Conservation (phyloP, 768 basidiomycete species). For the Boletus vinaceobasis region DNA sequence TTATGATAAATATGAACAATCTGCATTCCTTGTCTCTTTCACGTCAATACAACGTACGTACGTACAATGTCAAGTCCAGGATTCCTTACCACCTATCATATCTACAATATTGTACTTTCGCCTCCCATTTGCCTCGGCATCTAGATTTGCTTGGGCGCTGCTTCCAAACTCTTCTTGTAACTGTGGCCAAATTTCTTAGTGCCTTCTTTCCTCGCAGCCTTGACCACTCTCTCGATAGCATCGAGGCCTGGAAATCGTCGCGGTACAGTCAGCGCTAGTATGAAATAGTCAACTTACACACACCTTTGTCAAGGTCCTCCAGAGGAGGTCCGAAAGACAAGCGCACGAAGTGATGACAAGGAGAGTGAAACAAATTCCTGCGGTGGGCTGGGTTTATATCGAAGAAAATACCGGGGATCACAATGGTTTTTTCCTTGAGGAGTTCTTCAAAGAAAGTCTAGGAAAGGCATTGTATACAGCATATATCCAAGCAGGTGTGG, state of each 20-base stretch:
- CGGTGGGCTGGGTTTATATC: conserved; percentile 77
- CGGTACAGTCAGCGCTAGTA: background rate
- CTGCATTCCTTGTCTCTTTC: background rate
- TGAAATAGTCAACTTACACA: conserved; percentile 6
- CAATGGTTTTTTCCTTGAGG: conserved; percentile 85
- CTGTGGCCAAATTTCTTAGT: conserved; percentile 64
- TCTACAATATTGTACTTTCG: background rate
- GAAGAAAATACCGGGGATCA: conserved; percentile 90
- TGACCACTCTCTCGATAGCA: conserved; percentile 77
- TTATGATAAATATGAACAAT: conserved; percentile 17
- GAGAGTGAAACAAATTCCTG: conserved; percentile 85
- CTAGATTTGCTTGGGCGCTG: conserved; percentile 26
- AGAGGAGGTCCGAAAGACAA: conserved; percentile 84
- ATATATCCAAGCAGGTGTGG: background rate
- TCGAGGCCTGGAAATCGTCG: conserved; percentile 56
- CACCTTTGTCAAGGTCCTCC: conserved; percentile 74
- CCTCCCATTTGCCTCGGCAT: background rate
- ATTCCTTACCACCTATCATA: background rate
- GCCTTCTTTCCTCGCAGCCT: conserved; percentile 62
- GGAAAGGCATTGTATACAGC: background rate
- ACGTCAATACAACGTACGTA: background rate
- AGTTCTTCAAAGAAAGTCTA: conserved; percentile 93
- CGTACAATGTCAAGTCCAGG: background rate
- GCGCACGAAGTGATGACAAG: conserved; percentile 87
- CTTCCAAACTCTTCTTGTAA: conserved; percentile 58